Conservation (phyloP, 805 yeast species). For the Schizosaccharomyces osmophilus region DNA sequence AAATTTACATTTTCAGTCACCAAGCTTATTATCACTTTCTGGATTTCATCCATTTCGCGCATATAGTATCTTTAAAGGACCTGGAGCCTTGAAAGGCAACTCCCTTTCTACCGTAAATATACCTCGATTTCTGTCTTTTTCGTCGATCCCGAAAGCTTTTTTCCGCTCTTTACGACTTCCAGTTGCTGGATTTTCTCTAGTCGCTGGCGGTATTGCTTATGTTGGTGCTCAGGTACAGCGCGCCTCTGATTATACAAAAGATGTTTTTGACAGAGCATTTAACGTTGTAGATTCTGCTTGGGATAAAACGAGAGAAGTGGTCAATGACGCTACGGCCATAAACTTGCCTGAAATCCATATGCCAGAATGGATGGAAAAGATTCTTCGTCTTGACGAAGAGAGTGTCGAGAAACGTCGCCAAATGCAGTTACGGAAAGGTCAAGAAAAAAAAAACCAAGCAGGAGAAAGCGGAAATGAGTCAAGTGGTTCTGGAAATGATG, state of each 20-base stretch:
- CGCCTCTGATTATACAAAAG: neutral
- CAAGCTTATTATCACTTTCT: neutral
- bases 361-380: neutral
- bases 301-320: neutral
- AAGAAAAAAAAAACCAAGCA: neutral
- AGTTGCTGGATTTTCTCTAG: neutral
- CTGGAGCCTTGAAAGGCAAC: neutral
- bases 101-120: neutral
- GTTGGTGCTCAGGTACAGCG: neutral
- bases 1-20: no score
- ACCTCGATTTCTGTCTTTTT: neutral
- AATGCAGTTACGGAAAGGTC: neutral
- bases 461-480: neutral
- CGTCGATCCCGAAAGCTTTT: neutral
- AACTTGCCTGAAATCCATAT: neutral
- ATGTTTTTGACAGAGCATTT: neutral
- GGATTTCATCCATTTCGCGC: neutral
- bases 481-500: neutral
- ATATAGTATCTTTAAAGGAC: neutral
- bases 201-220: slow-evolving; percentile 1
- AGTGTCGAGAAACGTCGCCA: neutral
- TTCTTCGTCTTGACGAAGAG: neutral
- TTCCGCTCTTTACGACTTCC: neutral
- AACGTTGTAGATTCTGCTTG: neutral
- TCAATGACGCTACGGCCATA: neutral